phyloP scores from a whole-genome alignment of 148 eudicot species.

The Rhododendron kiyosumense region DNA sequence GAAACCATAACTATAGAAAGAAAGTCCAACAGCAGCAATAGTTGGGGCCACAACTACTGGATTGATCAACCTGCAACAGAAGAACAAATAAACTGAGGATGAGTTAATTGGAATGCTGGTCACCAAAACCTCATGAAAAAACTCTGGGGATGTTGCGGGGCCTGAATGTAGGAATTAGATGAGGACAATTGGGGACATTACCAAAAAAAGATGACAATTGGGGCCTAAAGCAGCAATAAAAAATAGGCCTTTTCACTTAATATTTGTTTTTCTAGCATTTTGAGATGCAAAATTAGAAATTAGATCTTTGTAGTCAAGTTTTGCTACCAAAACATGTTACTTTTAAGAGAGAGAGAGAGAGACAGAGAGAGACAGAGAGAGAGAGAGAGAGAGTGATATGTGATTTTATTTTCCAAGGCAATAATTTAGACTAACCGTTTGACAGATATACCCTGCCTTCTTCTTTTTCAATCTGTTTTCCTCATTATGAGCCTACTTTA shows the following conservation, averaged over 20 bases:
- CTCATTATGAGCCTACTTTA: neutral
- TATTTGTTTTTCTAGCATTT: no score
- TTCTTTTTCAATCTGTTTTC: neutral
- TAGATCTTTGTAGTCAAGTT: neutral
- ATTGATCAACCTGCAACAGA: constrained; percentile 62
- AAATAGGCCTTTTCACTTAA: neutral
- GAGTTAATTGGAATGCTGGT: neutral
- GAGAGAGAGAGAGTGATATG: neutral
- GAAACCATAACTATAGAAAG: constrained; percentile 94
- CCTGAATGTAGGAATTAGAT: neutral
- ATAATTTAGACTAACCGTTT: no score
- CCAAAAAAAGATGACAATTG: no score
- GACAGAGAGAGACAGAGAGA: no score
- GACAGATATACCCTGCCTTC: neutral
- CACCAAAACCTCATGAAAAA: neutral
- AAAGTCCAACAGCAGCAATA: constrained; percentile 95
- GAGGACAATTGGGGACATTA: no score
- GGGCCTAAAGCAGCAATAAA: neutral
- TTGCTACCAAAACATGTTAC: neutral
- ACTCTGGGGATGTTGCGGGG: neutral
- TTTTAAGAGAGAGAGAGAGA: neutral
- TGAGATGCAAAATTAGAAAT: neutral
- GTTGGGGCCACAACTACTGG: constrained; percentile 99
- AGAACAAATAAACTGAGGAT: neutral
- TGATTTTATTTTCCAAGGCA: neutral